Conservation (phyloP, 805 yeast species). For the Kodamaea kakaduensis region DNA sequence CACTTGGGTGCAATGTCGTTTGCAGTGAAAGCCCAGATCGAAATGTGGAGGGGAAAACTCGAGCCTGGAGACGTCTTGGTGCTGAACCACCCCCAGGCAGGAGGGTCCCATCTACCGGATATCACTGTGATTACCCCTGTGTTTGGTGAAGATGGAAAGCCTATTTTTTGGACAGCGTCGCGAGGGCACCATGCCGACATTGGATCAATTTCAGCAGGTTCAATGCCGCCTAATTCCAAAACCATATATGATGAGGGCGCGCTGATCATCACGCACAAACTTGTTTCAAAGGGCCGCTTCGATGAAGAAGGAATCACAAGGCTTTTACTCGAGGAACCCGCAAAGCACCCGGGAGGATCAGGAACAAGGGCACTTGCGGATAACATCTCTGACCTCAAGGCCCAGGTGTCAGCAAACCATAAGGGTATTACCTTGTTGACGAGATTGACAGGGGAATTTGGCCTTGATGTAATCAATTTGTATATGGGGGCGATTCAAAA, state of each 20-base stretch:
- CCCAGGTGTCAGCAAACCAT: slow-evolving; percentile 73
- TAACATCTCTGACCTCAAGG: slow-evolving; percentile 60
- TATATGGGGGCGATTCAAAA: slow-evolving; percentile 82
- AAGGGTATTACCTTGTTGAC: slow-evolving; percentile 72
- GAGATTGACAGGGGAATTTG: slow-evolving; percentile 58
- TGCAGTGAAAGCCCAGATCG: slow-evolving; percentile 40
- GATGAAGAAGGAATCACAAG: slow-evolving; percentile 67
- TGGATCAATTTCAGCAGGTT: slow-evolving; percentile 88
- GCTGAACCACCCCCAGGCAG: slow-evolving; percentile 41
- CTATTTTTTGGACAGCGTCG: slow-evolving; percentile 86
- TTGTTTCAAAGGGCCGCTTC: slow-evolving; percentile 66
- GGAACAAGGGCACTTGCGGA: slow-evolving; percentile 85
- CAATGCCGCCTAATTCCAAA: slow-evolving; percentile 91
- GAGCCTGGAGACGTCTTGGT: slow-evolving; percentile 42
- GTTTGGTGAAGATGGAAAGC: slow-evolving; percentile 44
- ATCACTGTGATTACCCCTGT: slow-evolving; percentile 93
- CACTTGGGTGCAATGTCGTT: slow-evolving; percentile 48
- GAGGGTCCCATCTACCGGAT: slow-evolving; percentile 44
- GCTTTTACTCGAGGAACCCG: slow-evolving; percentile 67
- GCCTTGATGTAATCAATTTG: slow-evolving; percentile 52
- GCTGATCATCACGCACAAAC: slow-evolving; percentile 69
- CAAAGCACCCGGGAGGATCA: slow-evolving; percentile 78
- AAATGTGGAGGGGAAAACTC: slow-evolving; percentile 37
- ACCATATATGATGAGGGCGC: slow-evolving; percentile 90
- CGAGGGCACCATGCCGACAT: slow-evolving; percentile 97